These are phyloP conservation scores for Kwoniella shandongensis DNA, from an alignment of 768 basidiomycete genomes.

Conservation along the genomic window DNA sequence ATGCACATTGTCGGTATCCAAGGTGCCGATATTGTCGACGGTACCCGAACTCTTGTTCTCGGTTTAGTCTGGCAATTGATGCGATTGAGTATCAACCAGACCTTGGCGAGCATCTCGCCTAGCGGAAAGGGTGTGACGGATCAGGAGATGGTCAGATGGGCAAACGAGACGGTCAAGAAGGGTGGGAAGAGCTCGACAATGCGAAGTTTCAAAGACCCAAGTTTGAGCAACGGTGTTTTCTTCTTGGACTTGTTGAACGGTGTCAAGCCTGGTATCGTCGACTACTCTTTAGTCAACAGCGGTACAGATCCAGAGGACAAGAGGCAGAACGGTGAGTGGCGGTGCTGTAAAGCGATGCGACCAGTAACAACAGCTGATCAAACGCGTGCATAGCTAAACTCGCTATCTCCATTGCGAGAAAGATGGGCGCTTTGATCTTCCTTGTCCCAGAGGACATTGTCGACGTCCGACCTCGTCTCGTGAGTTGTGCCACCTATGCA, in stretches of 20 bases:
- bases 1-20: conserved; percentile 98
- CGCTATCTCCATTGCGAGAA: conserved; percentile 97
- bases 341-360: not conserved
- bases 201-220: conserved; percentile 91
- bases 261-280: conserved; percentile 90
- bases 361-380: not conserved
- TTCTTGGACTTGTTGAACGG: conserved; percentile 89
- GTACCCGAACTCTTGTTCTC: conserved; percentile 84
- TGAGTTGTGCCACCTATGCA: conserved; percentile 55
- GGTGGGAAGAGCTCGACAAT: conserved; percentile 59
- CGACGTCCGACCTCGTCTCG: conserved; percentile 84
- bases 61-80: conserved; percentile 98
- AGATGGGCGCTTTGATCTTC: conserved; percentile 95
- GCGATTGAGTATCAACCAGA: conserved; percentile 86
- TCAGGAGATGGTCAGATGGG: conserved; percentile 93
- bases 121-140: conserved; percentile 84
- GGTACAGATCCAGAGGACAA: conserved; percentile 77
- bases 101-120: conserved; percentile 67
- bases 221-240: conserved; percentile 83
- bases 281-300: conserved; percentile 69
- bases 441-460: conserved; percentile 91
- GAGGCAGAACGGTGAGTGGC: conserved; percentile 77
- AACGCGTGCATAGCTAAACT: conserved; percentile 69
- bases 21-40: conserved; percentile 95
- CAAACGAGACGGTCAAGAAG: conserved; percentile 78